Evolutionary conservation across 805 yeast genomes (phyloP).

Genomic region (Candida pseudoglaebosa): DNA sequence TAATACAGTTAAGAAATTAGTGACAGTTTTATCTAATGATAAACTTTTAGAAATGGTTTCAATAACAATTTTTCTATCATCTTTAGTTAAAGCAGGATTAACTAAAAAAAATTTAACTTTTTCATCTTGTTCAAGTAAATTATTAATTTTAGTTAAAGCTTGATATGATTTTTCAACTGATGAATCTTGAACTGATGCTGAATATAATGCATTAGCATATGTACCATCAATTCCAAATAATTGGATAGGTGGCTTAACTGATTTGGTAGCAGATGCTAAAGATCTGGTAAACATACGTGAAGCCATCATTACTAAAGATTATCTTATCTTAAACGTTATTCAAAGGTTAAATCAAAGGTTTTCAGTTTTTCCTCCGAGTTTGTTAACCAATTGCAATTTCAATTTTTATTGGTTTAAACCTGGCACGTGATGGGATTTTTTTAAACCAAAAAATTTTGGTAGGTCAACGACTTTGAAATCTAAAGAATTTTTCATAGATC

Average conservation of each 20-base stretch:
- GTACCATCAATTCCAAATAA: conserved; percentile 95
- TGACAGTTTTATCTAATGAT: conserved; percentile 62
- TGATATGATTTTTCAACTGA: conserved; percentile 66
- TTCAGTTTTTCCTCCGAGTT: background rate
- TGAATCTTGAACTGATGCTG: conserved; percentile 83
- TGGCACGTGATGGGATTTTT: conserved; percentile 1
- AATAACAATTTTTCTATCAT: conserved; percentile 71
- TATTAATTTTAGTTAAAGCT: conserved; percentile 57
- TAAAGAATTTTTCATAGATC: background rate
- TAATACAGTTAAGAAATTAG: conserved; percentile 77
- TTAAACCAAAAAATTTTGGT: no score
- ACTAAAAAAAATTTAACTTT: conserved; percentile 58
- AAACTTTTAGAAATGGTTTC: conserved; percentile 48
- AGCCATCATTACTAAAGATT: conserved; percentile 39
- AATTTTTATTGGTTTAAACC: conserved; percentile 6
- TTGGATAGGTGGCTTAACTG: conserved; percentile 85
- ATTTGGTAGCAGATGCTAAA: conserved; percentile 65
- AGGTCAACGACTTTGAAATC: background rate
- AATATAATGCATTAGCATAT: conserved; percentile 90
- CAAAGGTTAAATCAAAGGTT: background rate
- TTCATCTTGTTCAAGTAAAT: conserved; percentile 56
- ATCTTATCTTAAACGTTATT: no score
- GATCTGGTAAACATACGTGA: conserved; percentile 66
- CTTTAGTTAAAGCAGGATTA: conserved; percentile 80
- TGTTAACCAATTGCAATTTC: background rate